phyloP scores from a whole-genome alignment of 352 stramenopile genomes.

The Globisporangium uncinulatum region DNA sequence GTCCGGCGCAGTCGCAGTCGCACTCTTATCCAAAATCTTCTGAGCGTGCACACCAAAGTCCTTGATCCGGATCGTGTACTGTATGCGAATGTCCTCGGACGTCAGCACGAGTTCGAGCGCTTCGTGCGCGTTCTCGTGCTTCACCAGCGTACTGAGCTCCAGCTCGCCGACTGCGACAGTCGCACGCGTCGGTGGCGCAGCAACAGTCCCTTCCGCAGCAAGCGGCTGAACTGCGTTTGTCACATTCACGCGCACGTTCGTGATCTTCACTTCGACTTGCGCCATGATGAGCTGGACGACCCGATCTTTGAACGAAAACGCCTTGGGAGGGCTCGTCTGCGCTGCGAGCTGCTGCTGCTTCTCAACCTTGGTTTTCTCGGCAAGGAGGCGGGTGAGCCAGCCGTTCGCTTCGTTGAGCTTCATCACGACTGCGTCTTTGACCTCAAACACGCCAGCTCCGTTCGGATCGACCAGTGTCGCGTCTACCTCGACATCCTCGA shows the following conservation, averaged over 20 bases:
- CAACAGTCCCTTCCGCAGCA: neutral
- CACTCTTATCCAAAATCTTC: conserved; percentile 17
- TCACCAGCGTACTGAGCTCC: conserved; percentile 35
- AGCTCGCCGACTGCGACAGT: conserved; percentile 26
- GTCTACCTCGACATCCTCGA: conserved; percentile 42
- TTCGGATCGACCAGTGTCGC: conserved; percentile 41
- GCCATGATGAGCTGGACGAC: conserved; percentile 54
- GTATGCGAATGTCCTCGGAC: conserved; percentile 43
- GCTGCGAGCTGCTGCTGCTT: conserved; percentile 24
- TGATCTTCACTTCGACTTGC: conserved; percentile 53
- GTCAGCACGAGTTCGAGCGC: conserved; percentile 43
- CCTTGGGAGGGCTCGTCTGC: conserved; percentile 6
- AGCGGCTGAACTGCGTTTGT: conserved; percentile 15
- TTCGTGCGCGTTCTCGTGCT: conserved; percentile 39
- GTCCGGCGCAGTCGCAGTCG: conserved; percentile 2
- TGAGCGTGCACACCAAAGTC: conserved; percentile 36
- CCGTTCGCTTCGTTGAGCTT: conserved; percentile 38
- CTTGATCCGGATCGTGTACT: conserved; percentile 42
- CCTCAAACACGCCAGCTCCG: conserved; percentile 27
- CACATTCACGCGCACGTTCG: conserved; percentile 30
- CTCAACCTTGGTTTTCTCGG: conserved; percentile 32
- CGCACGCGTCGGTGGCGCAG: conserved; percentile 28
- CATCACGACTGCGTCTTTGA: conserved; percentile 50
- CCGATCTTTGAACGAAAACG: conserved; percentile 56
- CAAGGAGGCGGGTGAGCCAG: conserved; percentile 28